Conservation (phyloP, 2,329 filamentous ascomycete species). For the Penicillium sp. region DNA sequence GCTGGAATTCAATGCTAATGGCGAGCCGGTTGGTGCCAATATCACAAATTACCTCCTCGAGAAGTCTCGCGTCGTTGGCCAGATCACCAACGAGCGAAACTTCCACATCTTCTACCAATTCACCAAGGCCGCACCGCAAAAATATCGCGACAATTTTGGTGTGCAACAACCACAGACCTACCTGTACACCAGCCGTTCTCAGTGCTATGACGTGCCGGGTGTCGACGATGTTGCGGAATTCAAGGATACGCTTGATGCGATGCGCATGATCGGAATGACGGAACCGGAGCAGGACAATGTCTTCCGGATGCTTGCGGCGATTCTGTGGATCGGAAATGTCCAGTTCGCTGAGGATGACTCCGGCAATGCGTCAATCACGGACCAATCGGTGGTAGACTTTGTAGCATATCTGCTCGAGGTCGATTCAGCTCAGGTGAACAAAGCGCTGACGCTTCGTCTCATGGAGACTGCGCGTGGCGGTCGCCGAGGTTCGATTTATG, state of each 20-base stretch:
- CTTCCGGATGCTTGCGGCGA: constrained; percentile 86
- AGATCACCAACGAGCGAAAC: constrained; percentile 92
- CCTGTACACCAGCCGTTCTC: constrained; percentile 85
- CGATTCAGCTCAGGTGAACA: constrained; percentile 69
- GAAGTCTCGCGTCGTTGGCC: constrained; percentile 89
- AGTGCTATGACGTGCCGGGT: constrained; percentile 88
- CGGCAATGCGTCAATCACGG: constrained; percentile 78
- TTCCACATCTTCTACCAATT: constrained; percentile 99
- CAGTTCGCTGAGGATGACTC: constrained; percentile 83
- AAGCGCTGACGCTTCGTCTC: constrained; percentile 83
- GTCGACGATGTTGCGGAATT: constrained; percentile 90
- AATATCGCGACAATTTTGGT: constrained; percentile 81
- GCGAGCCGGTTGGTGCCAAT: constrained; percentile 90
- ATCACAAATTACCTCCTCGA: constrained; percentile 98
- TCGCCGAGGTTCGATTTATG: constrained; percentile 60
- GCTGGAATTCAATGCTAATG: constrained; percentile 86
- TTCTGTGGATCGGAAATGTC: constrained; percentile 93
- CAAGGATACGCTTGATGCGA: constrained; percentile 83
- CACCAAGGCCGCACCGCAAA: constrained; percentile 83
- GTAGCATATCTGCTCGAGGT: constrained; percentile 91
- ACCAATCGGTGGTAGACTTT: constrained; percentile 90
- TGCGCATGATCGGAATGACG: constrained; percentile 85
- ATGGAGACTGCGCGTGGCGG: constrained; percentile 65
- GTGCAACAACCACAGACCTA: constrained; percentile 90
- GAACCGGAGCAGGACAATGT: constrained; percentile 92